phyloP scores from a whole-genome alignment of 2,329 filamentous ascomycete species.

The Magnaporthiopsis incrustans region DNA sequence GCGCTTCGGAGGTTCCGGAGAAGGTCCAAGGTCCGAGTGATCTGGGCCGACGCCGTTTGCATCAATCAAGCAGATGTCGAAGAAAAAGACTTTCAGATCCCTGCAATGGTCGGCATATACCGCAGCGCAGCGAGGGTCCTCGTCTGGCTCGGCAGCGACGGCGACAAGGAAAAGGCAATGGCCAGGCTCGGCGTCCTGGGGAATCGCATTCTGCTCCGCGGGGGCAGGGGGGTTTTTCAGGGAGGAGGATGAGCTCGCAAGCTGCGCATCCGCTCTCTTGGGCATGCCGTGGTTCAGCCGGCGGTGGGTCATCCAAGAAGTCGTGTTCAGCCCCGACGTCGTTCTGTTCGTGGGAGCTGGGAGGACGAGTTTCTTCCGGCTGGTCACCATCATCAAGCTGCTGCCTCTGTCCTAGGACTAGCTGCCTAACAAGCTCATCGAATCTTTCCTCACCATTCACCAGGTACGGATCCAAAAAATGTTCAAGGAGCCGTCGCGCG shows the following conservation, averaged over 20 bases:
- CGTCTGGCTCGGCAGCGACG: conserved; percentile 4
- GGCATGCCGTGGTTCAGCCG: conserved; percentile 6
- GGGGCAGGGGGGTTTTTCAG: not conserved
- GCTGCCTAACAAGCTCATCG: not conserved
- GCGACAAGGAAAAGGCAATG: not conserved
- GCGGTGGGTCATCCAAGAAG: conserved; percentile 10
- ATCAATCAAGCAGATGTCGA: conserved; percentile 18
- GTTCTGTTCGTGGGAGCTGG: not conserved
- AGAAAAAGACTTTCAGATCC: conserved; percentile 18
- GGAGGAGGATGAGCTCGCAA: not conserved
- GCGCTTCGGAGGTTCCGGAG: not conserved
- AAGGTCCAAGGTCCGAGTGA: not conserved
- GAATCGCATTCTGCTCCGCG: not conserved
- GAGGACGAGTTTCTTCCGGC: not conserved
- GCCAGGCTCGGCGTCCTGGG: not conserved
- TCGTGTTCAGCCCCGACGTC: not conserved
- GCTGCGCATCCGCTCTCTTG: not conserved
- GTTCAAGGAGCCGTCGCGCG: not conserved
- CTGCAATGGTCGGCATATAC: conserved; percentile 19
- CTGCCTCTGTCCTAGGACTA: not conserved
- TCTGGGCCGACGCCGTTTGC: conserved; percentile 20
- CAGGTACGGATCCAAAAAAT: not conserved
- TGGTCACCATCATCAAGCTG: not conserved
- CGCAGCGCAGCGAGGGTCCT: conserved; percentile 8
- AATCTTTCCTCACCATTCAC: not conserved